phyloP scores from a whole-genome alignment of 2,329 filamentous ascomycete genomes.

The Domatiomyces catenatus region DNA sequence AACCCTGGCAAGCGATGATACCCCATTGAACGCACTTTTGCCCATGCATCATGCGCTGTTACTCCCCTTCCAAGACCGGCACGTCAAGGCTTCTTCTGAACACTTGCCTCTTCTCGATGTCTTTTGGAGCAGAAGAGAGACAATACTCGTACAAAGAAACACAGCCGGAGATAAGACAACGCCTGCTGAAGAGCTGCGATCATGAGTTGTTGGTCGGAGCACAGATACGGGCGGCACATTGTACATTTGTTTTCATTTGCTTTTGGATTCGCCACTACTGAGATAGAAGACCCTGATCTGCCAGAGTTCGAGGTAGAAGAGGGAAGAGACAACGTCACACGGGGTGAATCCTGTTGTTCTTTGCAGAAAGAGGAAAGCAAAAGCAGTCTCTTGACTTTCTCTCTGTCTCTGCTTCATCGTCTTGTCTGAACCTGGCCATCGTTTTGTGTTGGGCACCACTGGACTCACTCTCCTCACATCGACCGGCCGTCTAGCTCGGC shows the following conservation, averaged over 20 bases:
- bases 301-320: neutral
- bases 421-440: neutral
- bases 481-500: neutral
- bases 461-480: neutral
- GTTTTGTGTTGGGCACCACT: neutral
- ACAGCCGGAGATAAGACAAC: conserved; percentile 25
- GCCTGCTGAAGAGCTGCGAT: conserved; percentile 51
- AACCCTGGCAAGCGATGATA: neutral
- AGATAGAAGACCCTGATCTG: neutral
- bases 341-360: neutral
- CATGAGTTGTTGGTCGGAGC: conserved; percentile 42
- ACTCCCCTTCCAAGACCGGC: conserved; percentile 19
- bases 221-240: conserved; percentile 55
- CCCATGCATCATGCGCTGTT: neutral
- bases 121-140: conserved; percentile 32
- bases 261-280: neutral
- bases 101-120: conserved; percentile 12
- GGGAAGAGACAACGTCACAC: neutral
- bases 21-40: neutral
- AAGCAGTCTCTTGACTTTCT: neutral
- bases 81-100: conserved; percentile 33
- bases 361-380: neutral
- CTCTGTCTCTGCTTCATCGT: conserved; percentile 1
- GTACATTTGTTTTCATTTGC: conserved; percentile 1
- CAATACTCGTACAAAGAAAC: conserved; percentile 19